Conservation (phyloP, 1,284 basidiomycete genomes). For the Malassezia brasiliensis region DNA sequence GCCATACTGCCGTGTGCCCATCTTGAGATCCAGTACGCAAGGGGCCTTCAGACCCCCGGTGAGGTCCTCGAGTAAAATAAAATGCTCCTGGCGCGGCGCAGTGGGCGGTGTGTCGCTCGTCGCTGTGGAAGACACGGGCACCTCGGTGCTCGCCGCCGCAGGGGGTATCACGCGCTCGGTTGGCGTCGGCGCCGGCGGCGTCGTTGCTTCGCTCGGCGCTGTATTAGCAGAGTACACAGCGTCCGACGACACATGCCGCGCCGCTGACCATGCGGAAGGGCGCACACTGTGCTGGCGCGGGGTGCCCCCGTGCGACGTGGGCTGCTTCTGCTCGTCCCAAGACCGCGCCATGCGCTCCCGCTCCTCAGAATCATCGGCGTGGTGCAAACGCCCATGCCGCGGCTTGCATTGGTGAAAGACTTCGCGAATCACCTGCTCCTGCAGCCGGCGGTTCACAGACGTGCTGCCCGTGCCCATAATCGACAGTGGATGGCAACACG, state of each 20-base stretch:
- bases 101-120: neutral
- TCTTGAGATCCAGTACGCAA: conserved; percentile 95
- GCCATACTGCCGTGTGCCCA: conserved; percentile 97
- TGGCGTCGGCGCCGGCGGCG: too few species aligned
- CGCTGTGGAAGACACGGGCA: neutral
- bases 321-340: conserved; percentile 16
- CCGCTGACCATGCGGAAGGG: neutral
- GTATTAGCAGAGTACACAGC: too few species aligned
- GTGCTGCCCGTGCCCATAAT: conserved; percentile 42
- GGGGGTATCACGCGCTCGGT: too few species aligned
- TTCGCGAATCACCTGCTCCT: conserved; percentile 45
- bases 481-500: neutral
- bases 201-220: too few species aligned
- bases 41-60: conserved; percentile 87
- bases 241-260: neutral
- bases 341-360: conserved; percentile 27
- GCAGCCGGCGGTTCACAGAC: conserved; percentile 41
- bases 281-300: too few species aligned
- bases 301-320: neutral
- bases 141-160: too few species aligned
- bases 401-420: conserved; percentile 37
- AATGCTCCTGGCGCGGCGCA: conserved; percentile 65
- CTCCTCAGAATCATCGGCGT: conserved; percentile 16
- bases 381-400: conserved; percentile 23
- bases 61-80: conserved; percentile 96